A percentile compares a stretch with the other conserved stretches of the same genome.
Conservation (phyloP, 2,329 filamentous ascomycete species). For the Helotiales sp. region DNA sequence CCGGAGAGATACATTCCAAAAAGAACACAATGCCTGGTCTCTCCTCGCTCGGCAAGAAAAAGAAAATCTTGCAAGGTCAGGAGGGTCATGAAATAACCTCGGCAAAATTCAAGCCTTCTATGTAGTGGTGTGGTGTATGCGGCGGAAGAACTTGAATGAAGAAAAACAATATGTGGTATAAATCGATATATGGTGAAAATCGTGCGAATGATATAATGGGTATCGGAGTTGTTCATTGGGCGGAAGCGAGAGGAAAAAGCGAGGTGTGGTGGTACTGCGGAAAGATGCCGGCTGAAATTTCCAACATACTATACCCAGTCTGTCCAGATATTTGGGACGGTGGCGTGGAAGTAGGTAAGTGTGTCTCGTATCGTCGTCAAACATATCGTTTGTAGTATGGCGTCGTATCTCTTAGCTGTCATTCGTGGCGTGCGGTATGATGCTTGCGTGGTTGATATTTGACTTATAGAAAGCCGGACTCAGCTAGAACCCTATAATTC, state of each 20-base stretch:
- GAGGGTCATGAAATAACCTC: not conserved
- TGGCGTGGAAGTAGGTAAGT: constrained; percentile 24
- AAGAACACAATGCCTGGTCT: not conserved
- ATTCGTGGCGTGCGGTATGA: constrained; percentile 3
- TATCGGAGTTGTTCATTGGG: constrained; percentile 7
- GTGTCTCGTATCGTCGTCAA: constrained; percentile 34
- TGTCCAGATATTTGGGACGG: constrained; percentile 21
- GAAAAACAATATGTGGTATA: constrained; percentile 11
- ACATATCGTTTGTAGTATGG: constrained; percentile 25
- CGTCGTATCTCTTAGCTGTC: constrained; percentile 16
- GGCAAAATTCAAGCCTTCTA: not conserved
- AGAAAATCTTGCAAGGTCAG: not conserved
- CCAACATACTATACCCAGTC: constrained; percentile 14
- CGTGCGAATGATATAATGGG: not conserved
- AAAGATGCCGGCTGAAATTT: not conserved
- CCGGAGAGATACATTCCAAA: not conserved
- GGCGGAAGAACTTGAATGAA: not conserved
- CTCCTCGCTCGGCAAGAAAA: not conserved
- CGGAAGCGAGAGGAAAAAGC: not conserved
- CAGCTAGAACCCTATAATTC: constrained; percentile 59
- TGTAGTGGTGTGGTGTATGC: not conserved
- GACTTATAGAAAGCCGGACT: constrained; percentile 62
- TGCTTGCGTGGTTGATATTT: constrained; percentile 11
- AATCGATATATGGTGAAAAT: constrained; percentile 11
- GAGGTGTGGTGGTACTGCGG: constrained; percentile 13